Conservation (phyloP, 108 stramenopile genomes). For the Nitzschia putrida region DNA sequence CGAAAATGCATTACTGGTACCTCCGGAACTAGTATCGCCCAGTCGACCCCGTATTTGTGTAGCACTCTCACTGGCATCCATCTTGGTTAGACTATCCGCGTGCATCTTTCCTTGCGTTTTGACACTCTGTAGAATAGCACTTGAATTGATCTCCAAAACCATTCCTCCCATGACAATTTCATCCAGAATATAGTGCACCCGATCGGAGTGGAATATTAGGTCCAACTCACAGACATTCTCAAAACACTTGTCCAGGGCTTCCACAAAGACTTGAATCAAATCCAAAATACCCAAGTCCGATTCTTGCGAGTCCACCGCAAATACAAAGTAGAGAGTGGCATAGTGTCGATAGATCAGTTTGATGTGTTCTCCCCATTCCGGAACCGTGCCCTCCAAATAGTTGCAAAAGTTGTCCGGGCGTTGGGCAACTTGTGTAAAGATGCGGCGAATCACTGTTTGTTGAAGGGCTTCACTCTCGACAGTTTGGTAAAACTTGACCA, state of each 20-base stretch:
- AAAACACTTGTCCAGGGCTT: slow-evolving; percentile 98
- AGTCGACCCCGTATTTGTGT: slow-evolving; percentile 47
- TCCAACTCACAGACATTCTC: slow-evolving; percentile 99
- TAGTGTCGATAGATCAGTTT: slow-evolving; percentile 99
- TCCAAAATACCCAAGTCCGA: slow-evolving; percentile 98
- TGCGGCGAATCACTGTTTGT: slow-evolving; percentile 91
- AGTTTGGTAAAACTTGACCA: slow-evolving; percentile 95
- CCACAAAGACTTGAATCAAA: slow-evolving; percentile 99
- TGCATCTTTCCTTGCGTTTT: slow-evolving; percentile 95
- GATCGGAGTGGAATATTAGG: slow-evolving; percentile 98
- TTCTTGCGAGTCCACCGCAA: slow-evolving; percentile 97
- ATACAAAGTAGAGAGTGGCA: slow-evolving; percentile 99
- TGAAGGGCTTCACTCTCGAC: slow-evolving; percentile 92
- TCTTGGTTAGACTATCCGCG: slow-evolving; percentile 60
- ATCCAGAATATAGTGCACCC: slow-evolving; percentile 87
- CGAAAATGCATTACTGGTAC: slow-evolving; percentile 26
- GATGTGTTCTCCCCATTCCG: slow-evolving; percentile 95
- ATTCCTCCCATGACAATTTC: slow-evolving; percentile 99
- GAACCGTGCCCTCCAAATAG: slow-evolving; percentile 94
- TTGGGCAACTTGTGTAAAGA: slow-evolving; percentile 94
- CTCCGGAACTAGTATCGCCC: slow-evolving; percentile 31
- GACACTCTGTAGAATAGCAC: slow-evolving; percentile 85
- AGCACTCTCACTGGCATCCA: slow-evolving; percentile 47
- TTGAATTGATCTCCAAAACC: slow-evolving; percentile 99
- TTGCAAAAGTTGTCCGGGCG: slow-evolving; percentile 98